Conservation (phyloP, 176 grass and related monocot species). For the Carex kokanica region DNA sequence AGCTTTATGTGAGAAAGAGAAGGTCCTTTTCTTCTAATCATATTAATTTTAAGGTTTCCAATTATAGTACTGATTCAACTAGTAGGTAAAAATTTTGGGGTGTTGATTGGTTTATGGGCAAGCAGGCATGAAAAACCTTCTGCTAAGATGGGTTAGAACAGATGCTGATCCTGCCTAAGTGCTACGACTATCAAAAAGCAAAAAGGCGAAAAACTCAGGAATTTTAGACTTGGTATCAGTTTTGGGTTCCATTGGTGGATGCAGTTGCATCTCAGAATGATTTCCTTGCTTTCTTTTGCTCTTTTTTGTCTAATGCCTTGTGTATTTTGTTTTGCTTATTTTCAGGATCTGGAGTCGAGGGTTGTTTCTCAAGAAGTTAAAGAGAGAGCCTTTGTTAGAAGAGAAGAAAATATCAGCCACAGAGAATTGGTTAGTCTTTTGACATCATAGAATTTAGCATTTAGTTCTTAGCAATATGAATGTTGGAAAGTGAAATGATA, state of each 20-base stretch:
- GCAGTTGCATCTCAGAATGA: neutral
- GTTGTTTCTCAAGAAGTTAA: constrained; percentile 39
- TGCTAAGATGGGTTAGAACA: neutral
- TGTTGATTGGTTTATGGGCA: neutral
- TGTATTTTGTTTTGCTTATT: constrained; percentile 28
- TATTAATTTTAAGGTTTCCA: neutral
- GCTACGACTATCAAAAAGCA: neutral
- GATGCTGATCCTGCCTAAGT: neutral
- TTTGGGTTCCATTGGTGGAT: neutral
- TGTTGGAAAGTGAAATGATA: neutral
- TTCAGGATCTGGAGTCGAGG: constrained; percentile 64
- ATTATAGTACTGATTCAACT: neutral
- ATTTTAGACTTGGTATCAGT: neutral
- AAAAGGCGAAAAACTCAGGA: neutral
- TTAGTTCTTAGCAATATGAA: neutral
- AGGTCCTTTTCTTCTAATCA: constrained; percentile 36
- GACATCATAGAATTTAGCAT: neutral
- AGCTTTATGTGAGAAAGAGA: constrained; percentile 59
- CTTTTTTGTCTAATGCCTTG: neutral
- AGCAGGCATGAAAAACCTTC: neutral
- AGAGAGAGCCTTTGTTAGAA: constrained; percentile 47
- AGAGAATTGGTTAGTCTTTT: constrained; percentile 67
- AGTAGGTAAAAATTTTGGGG: neutral
- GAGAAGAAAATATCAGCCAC: constrained; percentile 45
- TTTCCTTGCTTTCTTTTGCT: neutral